Conservation (phyloP, 78 protist genomes). For the Pirum gemmata region DNA sequence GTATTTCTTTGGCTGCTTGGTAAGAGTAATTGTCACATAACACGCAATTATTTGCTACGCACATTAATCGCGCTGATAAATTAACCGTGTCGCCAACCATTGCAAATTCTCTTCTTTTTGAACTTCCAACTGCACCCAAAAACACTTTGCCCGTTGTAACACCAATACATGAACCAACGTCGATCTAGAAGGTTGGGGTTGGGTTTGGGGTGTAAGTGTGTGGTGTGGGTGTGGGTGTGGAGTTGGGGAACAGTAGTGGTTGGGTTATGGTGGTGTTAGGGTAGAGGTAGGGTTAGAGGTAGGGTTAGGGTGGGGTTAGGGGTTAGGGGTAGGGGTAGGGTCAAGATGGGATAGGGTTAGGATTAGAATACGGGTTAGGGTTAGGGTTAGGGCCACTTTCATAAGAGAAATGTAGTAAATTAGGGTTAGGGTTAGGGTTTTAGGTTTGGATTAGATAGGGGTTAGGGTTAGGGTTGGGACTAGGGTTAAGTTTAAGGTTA, state of each 20-base stretch:
- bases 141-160: constrained; percentile 73
- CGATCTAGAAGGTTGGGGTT: constrained; percentile 37
- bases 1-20: too few species aligned
- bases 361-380: background rate
- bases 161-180: constrained; percentile 55
- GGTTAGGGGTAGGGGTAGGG: background rate
- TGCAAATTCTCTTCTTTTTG: constrained; percentile 66
- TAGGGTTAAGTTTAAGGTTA: too few species aligned
- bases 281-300: background rate
- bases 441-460: background rate
- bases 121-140: constrained; percentile 67
- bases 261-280: background rate
- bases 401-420: background rate
- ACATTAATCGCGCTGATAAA: constrained; percentile 39
- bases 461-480: background rate
- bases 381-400: too few species aligned
- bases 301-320: background rate
- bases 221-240: background rate
- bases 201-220: constrained; percentile 1
- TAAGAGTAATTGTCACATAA: background rate
- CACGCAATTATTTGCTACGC: constrained; percentile 8
- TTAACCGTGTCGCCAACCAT: constrained; percentile 55
- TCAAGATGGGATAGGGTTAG: background rate
- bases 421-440: too few species aligned
- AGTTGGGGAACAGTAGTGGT: background rate